Evolutionary conservation across 2,329 filamentous ascomycete species (phyloP), one percentile per base, ranked within the genome.

Genomic region (Teratosphaeria zuluensis): DNA sequence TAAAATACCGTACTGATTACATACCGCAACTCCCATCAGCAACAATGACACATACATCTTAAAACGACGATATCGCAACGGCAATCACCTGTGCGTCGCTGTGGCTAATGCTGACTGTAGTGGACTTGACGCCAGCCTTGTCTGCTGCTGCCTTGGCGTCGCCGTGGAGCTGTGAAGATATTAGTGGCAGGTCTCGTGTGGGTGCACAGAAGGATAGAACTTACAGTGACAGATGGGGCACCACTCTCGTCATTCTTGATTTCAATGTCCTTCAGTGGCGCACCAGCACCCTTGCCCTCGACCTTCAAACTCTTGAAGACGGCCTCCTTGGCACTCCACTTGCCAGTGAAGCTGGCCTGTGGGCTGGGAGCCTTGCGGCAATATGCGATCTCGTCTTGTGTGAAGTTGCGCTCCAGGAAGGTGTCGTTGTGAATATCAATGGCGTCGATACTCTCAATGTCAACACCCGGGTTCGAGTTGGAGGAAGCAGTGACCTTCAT

Each of bases 301-400:
- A 97, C 92, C 65, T 92, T 91, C 14, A 99, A 81, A 42, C 90
- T 91, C 84, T 99, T 99, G 82, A 99, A 99, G 0, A 99, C 92
- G 31, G 94, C 94, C 77, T 99, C 94, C 80, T 99, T 99, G 38
- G 94, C 94, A 69, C 88, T 92, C 94, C 94, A 99, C 66, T 91
- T 86, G 55, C 94, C 94, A 4, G 92, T 90, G 75, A 96, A 99
- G 56, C 90, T 95, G 65, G 92, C 89, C 71, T 90, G 90, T 1
- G 91, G 89, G 70, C 83, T 87, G 5, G 90, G 78, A 16, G 90
- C 87, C 70, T 87, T 84, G 63, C 81, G 81, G 80, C 95, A 99
- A 79, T 99, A 97, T 32, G 83, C 81, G 67, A 92, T 88, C 77
- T 99, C 94, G 55, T 81, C 78, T 16, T 80, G 75, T 0, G 94